Conservation (phyloP, 164 flowering plant genomes). For the Litsea cubeba region DNA sequence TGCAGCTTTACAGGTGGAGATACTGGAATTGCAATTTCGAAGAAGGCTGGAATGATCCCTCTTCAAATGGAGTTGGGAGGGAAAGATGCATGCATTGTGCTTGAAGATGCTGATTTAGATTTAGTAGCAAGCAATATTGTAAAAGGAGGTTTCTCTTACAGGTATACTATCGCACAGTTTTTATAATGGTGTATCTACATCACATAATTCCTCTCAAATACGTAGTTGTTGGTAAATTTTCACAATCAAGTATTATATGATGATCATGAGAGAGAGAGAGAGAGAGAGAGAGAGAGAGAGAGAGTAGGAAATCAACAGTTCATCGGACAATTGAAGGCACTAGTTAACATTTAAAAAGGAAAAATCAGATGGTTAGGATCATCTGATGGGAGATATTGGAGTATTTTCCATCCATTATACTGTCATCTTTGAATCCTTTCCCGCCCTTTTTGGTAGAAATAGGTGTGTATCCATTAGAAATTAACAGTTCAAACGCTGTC, state of each 20-base stretch:
- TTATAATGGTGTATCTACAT: not conserved
- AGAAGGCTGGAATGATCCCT: slow-evolving; percentile 97
- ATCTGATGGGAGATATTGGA: not conserved
- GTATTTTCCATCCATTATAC: not conserved
- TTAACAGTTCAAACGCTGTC: no score
- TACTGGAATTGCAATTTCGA: slow-evolving; percentile 91
- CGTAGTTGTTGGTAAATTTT: not conserved
- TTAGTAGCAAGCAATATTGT: slow-evolving; percentile 78
- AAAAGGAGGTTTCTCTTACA: slow-evolving; percentile 97
- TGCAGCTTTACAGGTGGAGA: slow-evolving; percentile 96
- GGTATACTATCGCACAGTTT: slow-evolving; percentile 33
- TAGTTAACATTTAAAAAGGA: not conserved
- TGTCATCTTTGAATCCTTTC: not conserved
- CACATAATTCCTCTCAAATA: not conserved
- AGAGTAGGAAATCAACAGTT: no score
- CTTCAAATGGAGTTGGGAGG: slow-evolving; percentile 99
- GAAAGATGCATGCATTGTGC: slow-evolving; percentile 96
- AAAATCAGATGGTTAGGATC: not conserved
- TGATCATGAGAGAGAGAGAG: not conserved
- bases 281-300: no score
- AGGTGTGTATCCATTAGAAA: no score
- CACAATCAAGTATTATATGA: not conserved
- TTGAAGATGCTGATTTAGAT: slow-evolving; percentile 96
- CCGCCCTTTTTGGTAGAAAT: no score
- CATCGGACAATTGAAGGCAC: not conserved